Base-by-base conservation (phyloP, 441 rosid genomes). In the Brassica hybrid region DNA sequence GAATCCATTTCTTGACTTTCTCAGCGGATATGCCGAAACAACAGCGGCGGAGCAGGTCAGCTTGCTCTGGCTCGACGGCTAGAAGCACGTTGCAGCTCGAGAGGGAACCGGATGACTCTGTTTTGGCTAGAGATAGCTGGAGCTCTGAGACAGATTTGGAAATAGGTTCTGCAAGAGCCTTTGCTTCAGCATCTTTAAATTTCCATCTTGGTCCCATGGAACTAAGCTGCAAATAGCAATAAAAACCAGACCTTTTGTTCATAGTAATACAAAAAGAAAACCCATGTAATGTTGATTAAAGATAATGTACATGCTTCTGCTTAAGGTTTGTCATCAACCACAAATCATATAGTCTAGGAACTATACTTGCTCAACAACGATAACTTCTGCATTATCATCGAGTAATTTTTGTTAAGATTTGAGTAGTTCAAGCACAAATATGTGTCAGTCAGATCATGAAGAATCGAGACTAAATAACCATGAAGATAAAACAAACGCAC, bases 151-250 rank as follows among this genome's bases (percentile, higher is more conserved):
- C 72, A 4, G 84, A 82, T 61, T 74, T 71, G 0, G 91, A 87
- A 87, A 91, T 86, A 52, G 98, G 97, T 41, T 91, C 89, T 3
- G 84, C 80, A 9, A 80, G 82, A 80, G 86, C 94, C 84, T 88
- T 86, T 38, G 89, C 87, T 85, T 89, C 80, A 0, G 83, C 50
- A 19, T 68, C 85, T 80, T 86, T 93, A 18, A 90, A 90, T 83
- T 93, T 90, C 97, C 98, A 93, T 82, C 96, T 90, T 1, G 96
- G 89, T 10, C 65, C 85, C 98, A 90, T 93, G 48, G 45, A 64
- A 27, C n/a, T 8, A 5, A 79, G 2, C 82, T 74, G 63, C 83
- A 48, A 34, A 48, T 7, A 17, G 21, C 18, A 71, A 7, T 34
- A 34, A 34, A 34, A 7, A 34, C 7, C 38, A 34, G 7, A 34